Percentiles rank a stretch among this genome's conserved stretches.
Conservation (phyloP, 2,329 filamentous ascomycete species). For the Epichloe hybrida region DNA sequence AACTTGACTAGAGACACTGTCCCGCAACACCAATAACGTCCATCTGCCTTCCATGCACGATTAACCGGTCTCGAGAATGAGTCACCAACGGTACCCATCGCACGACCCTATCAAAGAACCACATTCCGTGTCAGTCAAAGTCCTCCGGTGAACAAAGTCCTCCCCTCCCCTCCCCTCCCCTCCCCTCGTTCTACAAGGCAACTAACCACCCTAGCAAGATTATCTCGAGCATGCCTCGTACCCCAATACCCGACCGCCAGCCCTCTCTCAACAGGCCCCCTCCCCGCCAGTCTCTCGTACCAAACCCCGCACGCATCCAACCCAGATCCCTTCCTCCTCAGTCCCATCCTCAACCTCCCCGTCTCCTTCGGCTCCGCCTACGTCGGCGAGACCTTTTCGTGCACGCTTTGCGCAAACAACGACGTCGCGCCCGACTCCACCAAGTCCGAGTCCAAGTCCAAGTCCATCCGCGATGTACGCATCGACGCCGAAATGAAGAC, state of each 20-base stretch:
- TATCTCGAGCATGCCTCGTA: slow-evolving; percentile 70
- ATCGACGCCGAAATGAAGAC: slow-evolving; percentile 95
- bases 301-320: slow-evolving; percentile 31
- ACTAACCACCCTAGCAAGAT: slow-evolving; percentile 30
- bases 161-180: too few species aligned
- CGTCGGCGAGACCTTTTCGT: slow-evolving; percentile 88
- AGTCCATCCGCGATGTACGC: slow-evolving; percentile 58
- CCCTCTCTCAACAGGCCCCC: slow-evolving; percentile 29
- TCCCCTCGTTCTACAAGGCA: not conserved
- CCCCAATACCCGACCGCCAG: slow-evolving; percentile 51
- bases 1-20: not conserved
- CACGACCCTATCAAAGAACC: slow-evolving; percentile 55
- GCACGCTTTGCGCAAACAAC: slow-evolving; percentile 92
- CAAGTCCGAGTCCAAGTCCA: slow-evolving; percentile 33
- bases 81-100: slow-evolving; percentile 44
- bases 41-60: not conserved
- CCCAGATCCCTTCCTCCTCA: slow-evolving; percentile 42
- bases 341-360: slow-evolving; percentile 65
- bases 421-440: slow-evolving; percentile 31
- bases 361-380: slow-evolving; percentile 89
- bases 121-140: slow-evolving; percentile 67
- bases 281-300: slow-evolving; percentile 63
- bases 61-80: slow-evolving; percentile 25
- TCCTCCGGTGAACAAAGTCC: slow-evolving; percentile 39
- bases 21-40: not conserved